A percentile compares a stretch with the other conserved stretches of the same genome.
Conservation (phyloP, 2,329 filamentous ascomycete species). For the Fusarium sp. region DNA sequence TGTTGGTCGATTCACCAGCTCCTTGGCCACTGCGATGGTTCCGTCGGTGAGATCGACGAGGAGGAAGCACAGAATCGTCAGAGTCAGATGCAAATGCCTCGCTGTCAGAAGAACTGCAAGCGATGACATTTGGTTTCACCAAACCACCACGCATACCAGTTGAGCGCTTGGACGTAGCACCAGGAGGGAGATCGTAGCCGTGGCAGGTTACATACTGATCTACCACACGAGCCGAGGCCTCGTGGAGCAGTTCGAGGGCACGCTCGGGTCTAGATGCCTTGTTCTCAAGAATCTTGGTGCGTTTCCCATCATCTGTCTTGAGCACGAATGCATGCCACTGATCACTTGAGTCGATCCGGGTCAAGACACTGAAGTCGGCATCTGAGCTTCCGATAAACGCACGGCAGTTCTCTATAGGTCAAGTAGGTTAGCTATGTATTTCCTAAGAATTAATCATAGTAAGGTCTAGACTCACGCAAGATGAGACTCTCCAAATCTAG, state of each 20-base stretch:
- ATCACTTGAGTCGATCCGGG: constrained; percentile 36
- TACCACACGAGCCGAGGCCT: constrained; percentile 53
- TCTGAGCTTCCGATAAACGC: constrained; percentile 39
- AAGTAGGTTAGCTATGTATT: background rate
- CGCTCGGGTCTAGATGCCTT: constrained; percentile 44
- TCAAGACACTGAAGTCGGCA: constrained; percentile 39
- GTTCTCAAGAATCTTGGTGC: constrained; percentile 48
- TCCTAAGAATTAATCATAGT: too few relatives aligned
- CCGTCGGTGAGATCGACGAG: constrained; percentile 17
- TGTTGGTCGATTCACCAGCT: constrained; percentile 19
- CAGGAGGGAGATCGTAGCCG: constrained; percentile 46
- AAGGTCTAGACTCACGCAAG: constrained; percentile 7
- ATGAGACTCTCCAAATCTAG: constrained; percentile 25
- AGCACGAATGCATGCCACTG: constrained; percentile 44
- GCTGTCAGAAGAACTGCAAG: constrained; percentile 35
- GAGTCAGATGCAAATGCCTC: constrained; percentile 40
- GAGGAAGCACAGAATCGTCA: constrained; percentile 30
- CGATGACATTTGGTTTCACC: constrained; percentile 34
- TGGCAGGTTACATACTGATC: constrained; percentile 45
- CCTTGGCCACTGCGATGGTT: constrained; percentile 25
- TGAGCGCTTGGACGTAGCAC: constrained; percentile 6
- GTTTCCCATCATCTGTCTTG: constrained; percentile 41
- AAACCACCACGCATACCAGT: constrained; percentile 21
- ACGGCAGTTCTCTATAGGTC: constrained; percentile 44
- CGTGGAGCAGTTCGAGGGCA: constrained; percentile 53